Base-by-base conservation (phyloP, 2,329 filamentous ascomycete genomes). In the Aspergillus sp. region DNA sequence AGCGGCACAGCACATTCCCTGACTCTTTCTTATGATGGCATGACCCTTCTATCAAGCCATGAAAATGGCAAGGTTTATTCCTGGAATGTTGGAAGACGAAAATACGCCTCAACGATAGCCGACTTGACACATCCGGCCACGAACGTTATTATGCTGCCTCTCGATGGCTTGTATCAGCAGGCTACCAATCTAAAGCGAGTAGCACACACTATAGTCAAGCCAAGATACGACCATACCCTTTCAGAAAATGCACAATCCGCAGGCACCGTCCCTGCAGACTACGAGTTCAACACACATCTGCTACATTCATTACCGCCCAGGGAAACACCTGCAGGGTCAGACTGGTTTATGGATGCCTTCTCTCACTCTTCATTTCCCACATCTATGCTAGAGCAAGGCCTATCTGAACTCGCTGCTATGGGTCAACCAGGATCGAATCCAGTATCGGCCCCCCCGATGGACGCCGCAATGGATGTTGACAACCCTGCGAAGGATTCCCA, bases 61-160 rank as follows among this genome's bases (percentile, higher is more conserved):
- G 79, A 84, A 17, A 89, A 84, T 65, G 93, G 93, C 51, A 90
- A 89, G 68, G 82, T 97, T 41, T 78, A 91, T 33, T 82, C 83
- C 54, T 98, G 93, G 93, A 90, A 91, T 70, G 82, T 93, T 24
- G 86, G 86, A 39, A 86, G 87, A 63, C 84, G 85, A 59, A 86
- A 85, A 58, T 88, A 89, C 61, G 82, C 84, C 1, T 83, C 86
- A 3, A 86, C 88, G 52, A 69, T 93, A 47, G 81, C 85, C 2
- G 89, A 89, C 58, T 82, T 96, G 57, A 91, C 91, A 54, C 89
- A 91, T 3, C 86, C 91, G 17, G 86, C 96, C 34, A 95, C 90
- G 11, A 96, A 96, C 65, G 69, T 98, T 22, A 71, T 81, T n/a
- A 89, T 95, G 74, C 78, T 91, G 27, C 82, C 86, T 9, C 86